Percentiles rank a stretch among this genome's conserved stretches.
Evolutionary conservation across 345 rosid species (phyloP).

Genomic region (Balakata baccata): DNA sequence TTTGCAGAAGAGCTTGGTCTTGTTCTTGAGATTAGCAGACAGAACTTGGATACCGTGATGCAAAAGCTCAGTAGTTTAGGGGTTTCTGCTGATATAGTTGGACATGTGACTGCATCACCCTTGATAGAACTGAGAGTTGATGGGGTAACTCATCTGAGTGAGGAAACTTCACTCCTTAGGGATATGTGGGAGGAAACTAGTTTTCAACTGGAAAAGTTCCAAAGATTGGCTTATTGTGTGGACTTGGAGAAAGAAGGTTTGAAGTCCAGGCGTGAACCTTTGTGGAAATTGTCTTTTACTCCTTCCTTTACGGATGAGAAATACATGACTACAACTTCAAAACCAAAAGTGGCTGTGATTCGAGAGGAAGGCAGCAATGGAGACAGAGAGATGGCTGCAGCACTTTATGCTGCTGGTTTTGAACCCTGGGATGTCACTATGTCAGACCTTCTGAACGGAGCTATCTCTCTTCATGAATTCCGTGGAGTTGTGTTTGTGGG

Average conservation of each 20-base stretch:
- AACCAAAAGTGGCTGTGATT: conserved; percentile 86
- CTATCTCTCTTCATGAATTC: conserved; percentile 56
- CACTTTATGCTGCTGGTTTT: conserved; percentile 80
- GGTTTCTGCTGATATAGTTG: conserved; percentile 63
- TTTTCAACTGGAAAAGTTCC: conserved; percentile 75
- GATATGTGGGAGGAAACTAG: conserved; percentile 97
- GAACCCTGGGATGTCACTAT: conserved; percentile 94
- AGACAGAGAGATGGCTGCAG: conserved; percentile 96
- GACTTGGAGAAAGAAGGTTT: conserved; percentile 83
- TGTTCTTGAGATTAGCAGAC: conserved; percentile 66
- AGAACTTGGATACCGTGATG: conserved; percentile 51
- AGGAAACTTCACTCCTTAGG: conserved; percentile 60
- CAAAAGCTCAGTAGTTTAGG: conserved; percentile 43
- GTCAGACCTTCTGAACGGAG: conserved; percentile 79
- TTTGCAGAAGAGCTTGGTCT: conserved; percentile 91
- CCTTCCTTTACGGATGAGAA: conserved; percentile 66
- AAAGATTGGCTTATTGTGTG: conserved; percentile 76
- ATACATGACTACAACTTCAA: conserved; percentile 48
- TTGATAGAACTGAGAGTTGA: conserved; percentile 58
- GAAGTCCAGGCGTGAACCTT: conserved; percentile 67
- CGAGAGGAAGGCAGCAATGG: conserved; percentile 99
- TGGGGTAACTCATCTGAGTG: conserved; percentile 49
- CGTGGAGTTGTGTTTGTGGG: conserved; percentile 89
- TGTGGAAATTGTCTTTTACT: conserved; percentile 66
- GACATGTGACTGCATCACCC: conserved; percentile 59